phyloP scores from a whole-genome alignment of 805 yeast genomes.

The Suhomyces kilbournensis region DNA sequence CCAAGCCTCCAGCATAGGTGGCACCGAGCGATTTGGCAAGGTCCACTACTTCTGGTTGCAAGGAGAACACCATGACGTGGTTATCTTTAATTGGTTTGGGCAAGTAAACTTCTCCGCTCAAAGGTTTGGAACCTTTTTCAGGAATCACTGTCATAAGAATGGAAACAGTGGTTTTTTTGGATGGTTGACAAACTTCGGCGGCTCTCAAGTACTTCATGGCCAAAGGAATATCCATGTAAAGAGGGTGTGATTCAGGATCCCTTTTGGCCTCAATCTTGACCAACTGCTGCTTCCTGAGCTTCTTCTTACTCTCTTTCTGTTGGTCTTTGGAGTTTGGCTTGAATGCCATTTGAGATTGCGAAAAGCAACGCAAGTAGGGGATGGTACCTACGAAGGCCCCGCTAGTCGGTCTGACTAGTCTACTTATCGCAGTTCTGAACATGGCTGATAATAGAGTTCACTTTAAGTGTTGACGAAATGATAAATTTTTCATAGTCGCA shows the following conservation, averaged over 20 bases:
- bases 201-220: constrained; percentile 84
- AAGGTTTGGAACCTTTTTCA: constrained; percentile 74
- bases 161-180: constrained; percentile 61
- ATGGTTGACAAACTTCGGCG: constrained; percentile 83
- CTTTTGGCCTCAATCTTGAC: constrained; percentile 25
- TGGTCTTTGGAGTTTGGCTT: constrained; percentile 7
- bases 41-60: constrained; percentile 48
- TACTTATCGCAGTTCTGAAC: constrained; percentile 1
- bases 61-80: constrained; percentile 66
- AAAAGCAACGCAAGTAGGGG: constrained; percentile 6
- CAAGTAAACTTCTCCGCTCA: constrained; percentile 67
- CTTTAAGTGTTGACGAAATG: background rate
- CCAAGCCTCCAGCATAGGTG: constrained; percentile 63
- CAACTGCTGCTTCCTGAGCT: constrained; percentile 22
- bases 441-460: background rate
- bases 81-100: constrained; percentile 71
- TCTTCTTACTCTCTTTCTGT: constrained; percentile 19
- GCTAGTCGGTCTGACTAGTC: background rate
- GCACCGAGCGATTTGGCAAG: constrained; percentile 61
- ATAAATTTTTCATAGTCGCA: constrained; percentile 1
- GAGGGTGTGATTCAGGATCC: constrained; percentile 45
- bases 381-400: background rate
- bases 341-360: constrained; percentile 6
- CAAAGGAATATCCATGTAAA: constrained; percentile 65
- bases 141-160: constrained; percentile 62